Evolutionary conservation across 73 alveolate genomes (phyloP), one percentile per base, ranked within the genome.

Genomic region (Paramecium caudatum): DNA sequence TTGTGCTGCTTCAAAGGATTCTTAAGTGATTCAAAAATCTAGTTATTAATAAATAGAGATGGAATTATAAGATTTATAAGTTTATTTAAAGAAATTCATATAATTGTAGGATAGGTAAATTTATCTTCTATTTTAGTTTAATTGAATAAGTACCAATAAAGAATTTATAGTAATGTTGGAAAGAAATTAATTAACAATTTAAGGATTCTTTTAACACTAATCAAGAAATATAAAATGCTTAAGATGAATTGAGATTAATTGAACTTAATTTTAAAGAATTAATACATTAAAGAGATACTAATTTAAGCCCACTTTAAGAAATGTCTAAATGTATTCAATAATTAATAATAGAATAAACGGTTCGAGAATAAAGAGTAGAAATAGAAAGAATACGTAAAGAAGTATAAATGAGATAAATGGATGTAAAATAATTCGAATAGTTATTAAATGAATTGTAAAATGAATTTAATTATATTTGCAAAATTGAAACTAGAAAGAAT

Each of bases 371-470:
- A 19, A 30, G 88, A 41, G 62, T 74, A 74, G 88, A 74, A 39
- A 74, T 74, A 39, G 88, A 74, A 30, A 37, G 88, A 74, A 43
- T 45, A 21, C 36, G 88, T 39, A 74, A 74, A 45, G 88, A 74
- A 19, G 47, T 43, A 0, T 13, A 74, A 21, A 19, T 41, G 55
- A 74, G 43, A 37, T 45, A 74, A 25, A 23, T 19, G 39, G 88
- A 74, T 12, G 9, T 74, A 39, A 74, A 74, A 19, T 37, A 74
- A n/a, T 74, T 21, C 1, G 88, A 74, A 10, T 19, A 15, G 19
- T 23, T 39, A 39, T 45, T 74, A 21, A 21, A 15, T 19, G 62
- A 74, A 3, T 74, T 74, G 43, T 3, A 74, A 41, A 74, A 36
- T 37, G 88, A 74, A 43, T 74, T 74, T 43, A 39, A 15, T 0